Percentiles rank a stretch among this genome's conserved stretches.
phyloP scores from a whole-genome alignment of 768 basidiomycete genomes.

The Amanita molliuscula region DNA sequence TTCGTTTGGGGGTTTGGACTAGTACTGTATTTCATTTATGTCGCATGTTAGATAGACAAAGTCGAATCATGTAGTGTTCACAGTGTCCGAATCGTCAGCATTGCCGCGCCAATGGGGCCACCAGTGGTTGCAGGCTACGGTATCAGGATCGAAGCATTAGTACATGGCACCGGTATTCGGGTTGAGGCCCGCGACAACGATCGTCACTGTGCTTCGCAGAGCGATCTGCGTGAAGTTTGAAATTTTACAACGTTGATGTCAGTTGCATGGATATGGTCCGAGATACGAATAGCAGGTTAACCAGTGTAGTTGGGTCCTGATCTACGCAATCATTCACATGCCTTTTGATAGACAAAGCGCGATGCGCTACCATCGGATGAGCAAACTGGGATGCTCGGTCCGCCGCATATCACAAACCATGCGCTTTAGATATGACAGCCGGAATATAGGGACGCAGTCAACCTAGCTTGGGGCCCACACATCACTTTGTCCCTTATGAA shows the following conservation, averaged over 20 bases:
- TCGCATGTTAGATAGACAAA: neutral
- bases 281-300: neutral
- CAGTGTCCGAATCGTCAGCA: neutral
- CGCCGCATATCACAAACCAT: neutral
- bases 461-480: neutral
- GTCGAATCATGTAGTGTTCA: neutral
- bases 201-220: slow-evolving; percentile 1
- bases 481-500: neutral
- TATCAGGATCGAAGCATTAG: neutral
- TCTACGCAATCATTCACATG: neutral
- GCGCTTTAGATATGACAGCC: neutral
- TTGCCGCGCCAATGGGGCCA: neutral
- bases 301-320: slow-evolving; percentile 1
- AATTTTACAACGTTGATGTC: neutral
- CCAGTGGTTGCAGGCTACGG: neutral
- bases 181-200: neutral
- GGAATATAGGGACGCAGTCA: neutral
- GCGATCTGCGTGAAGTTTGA: neutral
- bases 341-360: neutral
- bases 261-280: slow-evolving; percentile 1
- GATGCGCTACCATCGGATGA: neutral
- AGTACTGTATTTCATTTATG: neutral
- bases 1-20: neutral
- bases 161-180: neutral
- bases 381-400: neutral